Evolutionary conservation across 2,329 filamentous ascomycete genomes (phyloP), one percentile per base, ranked within the genome.

Genomic region (Ceratocystis variospora): DNA sequence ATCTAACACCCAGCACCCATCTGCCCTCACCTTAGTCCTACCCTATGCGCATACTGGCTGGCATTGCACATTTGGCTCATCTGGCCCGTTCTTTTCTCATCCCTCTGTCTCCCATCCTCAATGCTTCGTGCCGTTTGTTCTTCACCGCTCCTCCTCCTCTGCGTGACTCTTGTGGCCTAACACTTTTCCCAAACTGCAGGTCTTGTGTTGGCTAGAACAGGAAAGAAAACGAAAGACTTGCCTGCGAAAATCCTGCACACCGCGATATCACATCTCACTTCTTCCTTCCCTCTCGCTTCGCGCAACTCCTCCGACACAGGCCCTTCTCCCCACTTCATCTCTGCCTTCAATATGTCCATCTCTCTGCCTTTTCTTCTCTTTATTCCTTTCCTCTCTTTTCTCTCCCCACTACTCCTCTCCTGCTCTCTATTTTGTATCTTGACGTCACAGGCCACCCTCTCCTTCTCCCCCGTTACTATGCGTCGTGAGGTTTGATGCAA

Each of bases 211-310:
- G 55, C 31, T 8, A 10, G 28, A 33, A 25, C 12, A 55, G 33
- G 31, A 37, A 37, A 19, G n/a, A 33, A 19, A 37, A 17, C 17
- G 28, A 59, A 59, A 59, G 17, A 53, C 17, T 22, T 25, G 15
- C 8, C 48, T 12, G 19, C 25, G 10, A 59, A 59, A 59, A 59
- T 59, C 55, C 55, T 37, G 12, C 28, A 59, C 28, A 37, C 55
- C 10, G n/a, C 55, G 55, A 59, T n/a, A 59, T 37, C 28, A 59
- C 55, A 59, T 59, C 55, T 59, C 53, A 57, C 22, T 17, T 57
- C 53, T 25, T 53, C 22, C n/a, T 50, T 22, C 22, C 46, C 46
- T 50, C 46, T 50, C 22, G n/a, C 46, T 22, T 53, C 6, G n/a
- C 15, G 7, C 55, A 55, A 25, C 19, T 55, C 50, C 22, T 28